phyloP scores from a whole-genome alignment of 2,329 filamentous ascomycete species.

The Clarireedia paspali region DNA sequence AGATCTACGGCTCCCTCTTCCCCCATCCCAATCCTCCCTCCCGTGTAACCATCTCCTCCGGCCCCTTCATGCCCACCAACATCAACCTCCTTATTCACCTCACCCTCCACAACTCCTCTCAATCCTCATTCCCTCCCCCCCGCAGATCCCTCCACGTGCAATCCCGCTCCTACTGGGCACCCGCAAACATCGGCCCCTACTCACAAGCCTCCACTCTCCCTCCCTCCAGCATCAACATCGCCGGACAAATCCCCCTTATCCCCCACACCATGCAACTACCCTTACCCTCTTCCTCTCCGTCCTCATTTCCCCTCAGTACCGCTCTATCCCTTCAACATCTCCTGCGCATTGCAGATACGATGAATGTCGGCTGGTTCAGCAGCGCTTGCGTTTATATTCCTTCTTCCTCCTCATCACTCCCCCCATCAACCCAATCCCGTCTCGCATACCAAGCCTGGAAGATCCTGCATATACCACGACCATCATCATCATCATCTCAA shows the following conservation, averaged over 20 bases:
- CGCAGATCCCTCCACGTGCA: slow-evolving; percentile 73
- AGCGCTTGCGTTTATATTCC: slow-evolving; percentile 70
- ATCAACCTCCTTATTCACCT: slow-evolving; percentile 54
- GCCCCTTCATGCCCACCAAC: slow-evolving; percentile 52
- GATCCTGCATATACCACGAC: slow-evolving; percentile 19
- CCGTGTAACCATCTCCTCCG: slow-evolving; percentile 74
- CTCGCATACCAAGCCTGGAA: slow-evolving; percentile 43
- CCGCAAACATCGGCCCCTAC: slow-evolving; percentile 94
- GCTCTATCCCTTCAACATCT: slow-evolving; percentile 77
- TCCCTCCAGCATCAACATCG: slow-evolving; percentile 52
- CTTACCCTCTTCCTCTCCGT: neutral
- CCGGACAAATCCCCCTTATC: slow-evolving; percentile 85
- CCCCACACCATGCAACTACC: slow-evolving; percentile 69
- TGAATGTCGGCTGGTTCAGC: slow-evolving; percentile 66
- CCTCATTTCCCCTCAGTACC: neutral
- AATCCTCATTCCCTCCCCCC: neutral
- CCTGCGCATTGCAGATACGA: slow-evolving; percentile 69
- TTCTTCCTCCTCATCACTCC: slow-evolving; percentile 21
- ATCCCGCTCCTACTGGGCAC: slow-evolving; percentile 92
- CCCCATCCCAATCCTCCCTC: slow-evolving; percentile 73
- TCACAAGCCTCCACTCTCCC: slow-evolving; percentile 71
- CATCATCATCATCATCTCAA: slow-evolving; percentile 19
- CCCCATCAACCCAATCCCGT: slow-evolving; percentile 30
- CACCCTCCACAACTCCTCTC: slow-evolving; percentile 20
- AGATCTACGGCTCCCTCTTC: slow-evolving; percentile 69